These are phyloP conservation scores for Xylaria grammica DNA, from an alignment of 495 filamentous ascomycete species.

Conservation along the genomic window DNA sequence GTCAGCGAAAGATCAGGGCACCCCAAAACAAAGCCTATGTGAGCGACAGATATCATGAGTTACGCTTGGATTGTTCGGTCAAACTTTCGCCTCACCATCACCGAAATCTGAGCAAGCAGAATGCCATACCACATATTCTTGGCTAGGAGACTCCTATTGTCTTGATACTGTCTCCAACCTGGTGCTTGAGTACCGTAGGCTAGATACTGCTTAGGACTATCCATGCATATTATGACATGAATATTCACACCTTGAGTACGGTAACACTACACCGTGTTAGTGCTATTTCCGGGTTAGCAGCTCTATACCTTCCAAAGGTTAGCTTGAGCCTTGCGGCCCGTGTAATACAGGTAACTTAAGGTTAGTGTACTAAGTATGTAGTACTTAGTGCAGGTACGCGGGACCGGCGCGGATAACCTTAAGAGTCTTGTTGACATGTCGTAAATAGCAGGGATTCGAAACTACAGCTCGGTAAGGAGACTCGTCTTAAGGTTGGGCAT, in stretches of 20 bases:
- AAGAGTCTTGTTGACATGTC: not conserved
- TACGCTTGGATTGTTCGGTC: too few relatives aligned
- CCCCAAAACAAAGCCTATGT: not conserved
- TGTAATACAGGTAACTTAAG: not conserved
- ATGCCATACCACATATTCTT: not conserved
- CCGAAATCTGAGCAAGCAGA: not conserved
- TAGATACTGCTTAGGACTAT: too few relatives aligned
- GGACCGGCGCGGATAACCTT: too few relatives aligned
- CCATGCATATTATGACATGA: too few relatives aligned
- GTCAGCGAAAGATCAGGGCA: not conserved
- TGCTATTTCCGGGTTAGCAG: not conserved
- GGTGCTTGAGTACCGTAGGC: not conserved
- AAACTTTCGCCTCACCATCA: not conserved
- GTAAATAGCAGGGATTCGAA: not conserved
- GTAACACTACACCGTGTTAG: not conserved
- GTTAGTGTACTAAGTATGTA: too few relatives aligned
- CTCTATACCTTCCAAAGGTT: not conserved
- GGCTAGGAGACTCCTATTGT: not conserved
- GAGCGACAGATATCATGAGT: not conserved
- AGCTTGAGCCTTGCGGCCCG: not conserved
- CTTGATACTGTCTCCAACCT: not conserved
- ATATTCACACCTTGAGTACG: too few relatives aligned
- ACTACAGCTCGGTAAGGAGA: too few relatives aligned
- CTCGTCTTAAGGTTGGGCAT: too few relatives aligned
- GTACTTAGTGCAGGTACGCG: too few relatives aligned